A percentile compares a stretch with the other conserved stretches of the same genome.
phyloP scores from a whole-genome alignment of 352 stramenopile species.

The Phytophthora fragariaefolia region DNA sequence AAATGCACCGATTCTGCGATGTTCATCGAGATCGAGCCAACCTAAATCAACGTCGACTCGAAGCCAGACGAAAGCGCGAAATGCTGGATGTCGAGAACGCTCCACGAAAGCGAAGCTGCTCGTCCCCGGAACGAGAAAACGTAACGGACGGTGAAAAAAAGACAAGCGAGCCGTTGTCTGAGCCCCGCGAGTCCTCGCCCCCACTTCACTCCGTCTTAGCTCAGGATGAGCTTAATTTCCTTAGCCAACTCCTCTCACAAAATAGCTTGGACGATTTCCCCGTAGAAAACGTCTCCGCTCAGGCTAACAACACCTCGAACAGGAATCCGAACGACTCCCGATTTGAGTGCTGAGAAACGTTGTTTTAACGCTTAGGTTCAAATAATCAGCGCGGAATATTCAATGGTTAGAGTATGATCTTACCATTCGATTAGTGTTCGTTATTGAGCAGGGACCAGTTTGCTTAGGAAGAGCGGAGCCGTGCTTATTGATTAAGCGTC shows the following conservation, averaged over 20 bases:
- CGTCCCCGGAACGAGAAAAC: slow-evolving; percentile 6
- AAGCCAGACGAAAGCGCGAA: slow-evolving; percentile 41
- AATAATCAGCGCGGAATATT: neutral
- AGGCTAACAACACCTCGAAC: neutral
- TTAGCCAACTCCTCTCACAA: slow-evolving; percentile 29
- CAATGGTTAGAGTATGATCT: neutral
- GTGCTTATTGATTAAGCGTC: too few relatives aligned
- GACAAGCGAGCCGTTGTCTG: neutral
- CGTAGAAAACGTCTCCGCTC: neutral
- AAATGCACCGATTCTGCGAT: slow-evolving; percentile 57
- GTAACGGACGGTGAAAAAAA: neutral
- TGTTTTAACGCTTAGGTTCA: neutral
- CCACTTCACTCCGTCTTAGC: slow-evolving; percentile 32
- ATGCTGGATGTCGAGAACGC: slow-evolving; percentile 4
- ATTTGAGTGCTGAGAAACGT: slow-evolving; percentile 11
- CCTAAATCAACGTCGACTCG: slow-evolving; percentile 55
- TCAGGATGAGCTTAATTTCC: slow-evolving; percentile 31
- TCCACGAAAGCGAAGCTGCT: slow-evolving; percentile 3
- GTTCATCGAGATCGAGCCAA: slow-evolving; percentile 56
- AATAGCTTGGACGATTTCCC: slow-evolving; percentile 31
- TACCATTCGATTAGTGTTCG: too few relatives aligned
- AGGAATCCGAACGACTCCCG: neutral
- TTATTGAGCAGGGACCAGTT: too few relatives aligned
- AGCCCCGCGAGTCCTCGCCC: slow-evolving; percentile 5
- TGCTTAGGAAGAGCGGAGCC: too few relatives aligned